phyloP scores from a whole-genome alignment of 441 rosid species.

The Pelargonium citronellum region DNA sequence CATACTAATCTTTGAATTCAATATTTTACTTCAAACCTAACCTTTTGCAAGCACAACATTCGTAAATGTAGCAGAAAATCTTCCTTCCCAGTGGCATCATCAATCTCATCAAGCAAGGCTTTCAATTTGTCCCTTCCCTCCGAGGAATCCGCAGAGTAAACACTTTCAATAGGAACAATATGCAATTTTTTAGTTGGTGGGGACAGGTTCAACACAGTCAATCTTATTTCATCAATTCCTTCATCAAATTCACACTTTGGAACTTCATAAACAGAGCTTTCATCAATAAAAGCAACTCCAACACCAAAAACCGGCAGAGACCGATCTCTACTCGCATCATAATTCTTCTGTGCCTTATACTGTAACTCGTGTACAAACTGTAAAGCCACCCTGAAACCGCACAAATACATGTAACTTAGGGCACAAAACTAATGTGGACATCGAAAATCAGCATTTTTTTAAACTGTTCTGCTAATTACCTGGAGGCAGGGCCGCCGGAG shows the following conservation, averaged over 20 bases:
- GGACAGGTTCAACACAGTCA: conserved; percentile 39
- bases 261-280: conserved; percentile 37
- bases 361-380: conserved; percentile 90
- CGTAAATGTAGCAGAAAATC: conserved; percentile 62
- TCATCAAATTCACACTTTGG: conserved; percentile 27
- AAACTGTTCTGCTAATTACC: conserved; percentile 26
- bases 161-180: conserved; percentile 51
- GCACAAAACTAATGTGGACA: not conserved
- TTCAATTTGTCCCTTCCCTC: conserved; percentile 43
- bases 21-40: conserved; percentile 17
- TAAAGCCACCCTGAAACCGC: conserved; percentile 55
- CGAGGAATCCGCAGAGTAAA: conserved; percentile 36
- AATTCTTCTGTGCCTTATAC: conserved; percentile 67
- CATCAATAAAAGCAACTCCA: conserved; percentile 80
- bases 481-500: conserved; percentile 88
- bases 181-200: conserved; percentile 63
- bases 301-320: conserved; percentile 83
- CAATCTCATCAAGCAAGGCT: conserved; percentile 41
- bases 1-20: too few species aligned
- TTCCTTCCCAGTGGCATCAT: conserved; percentile 71
- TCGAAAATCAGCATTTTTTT: not conserved
- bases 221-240: conserved; percentile 43
- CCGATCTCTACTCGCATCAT: conserved; percentile 70
- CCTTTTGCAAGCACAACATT: conserved; percentile 76
- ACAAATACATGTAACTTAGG: not conserved